A percentile compares a stretch with the other conserved stretches of the same genome.
These are phyloP conservation scores for Xylariomycetidae sp. DNA, from an alignment of 2,329 filamentous ascomycete genomes.

Conservation along the genomic window DNA sequence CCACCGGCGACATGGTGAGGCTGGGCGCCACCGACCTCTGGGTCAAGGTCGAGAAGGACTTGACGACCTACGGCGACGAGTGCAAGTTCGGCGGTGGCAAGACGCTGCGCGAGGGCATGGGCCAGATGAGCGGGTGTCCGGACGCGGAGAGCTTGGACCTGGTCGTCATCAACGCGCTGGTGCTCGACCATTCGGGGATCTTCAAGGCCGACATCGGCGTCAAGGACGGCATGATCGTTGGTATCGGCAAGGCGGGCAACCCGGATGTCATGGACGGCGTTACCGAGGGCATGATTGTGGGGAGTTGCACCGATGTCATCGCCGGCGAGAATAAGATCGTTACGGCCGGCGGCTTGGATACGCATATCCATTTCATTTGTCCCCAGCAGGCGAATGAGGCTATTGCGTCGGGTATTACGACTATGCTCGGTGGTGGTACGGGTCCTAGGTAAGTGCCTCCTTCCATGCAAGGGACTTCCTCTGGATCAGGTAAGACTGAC, in stretches of 20 bases:
- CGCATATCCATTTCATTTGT: constrained; percentile 92
- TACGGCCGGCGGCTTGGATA: constrained; percentile 83
- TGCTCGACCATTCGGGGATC: constrained; percentile 87
- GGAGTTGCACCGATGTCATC: constrained; percentile 85
- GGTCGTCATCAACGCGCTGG: constrained; percentile 82
- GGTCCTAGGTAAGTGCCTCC: constrained; percentile 61
- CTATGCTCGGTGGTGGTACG: constrained; percentile 83
- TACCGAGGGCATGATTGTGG: constrained; percentile 69
- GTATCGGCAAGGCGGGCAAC: constrained; percentile 91
- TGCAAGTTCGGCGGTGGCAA: constrained; percentile 95
- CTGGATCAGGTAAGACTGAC: constrained; percentile 13
- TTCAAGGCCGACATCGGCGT: constrained; percentile 96
- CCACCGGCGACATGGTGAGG: constrained; percentile 76
- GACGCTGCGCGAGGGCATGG: constrained; percentile 91
- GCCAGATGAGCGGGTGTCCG: constrained; percentile 72
- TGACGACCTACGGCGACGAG: constrained; percentile 83
- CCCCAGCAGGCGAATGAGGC: constrained; percentile 85
- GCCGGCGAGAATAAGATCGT: constrained; percentile 86
- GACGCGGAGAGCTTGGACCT: constrained; percentile 73
- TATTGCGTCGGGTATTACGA: constrained; percentile 80
- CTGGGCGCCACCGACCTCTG: constrained; percentile 82
- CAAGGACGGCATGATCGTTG: constrained; percentile 78
- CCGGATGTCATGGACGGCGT: constrained; percentile 96
- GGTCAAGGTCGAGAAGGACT: constrained; percentile 83
- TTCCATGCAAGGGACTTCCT: neutral